phyloP scores from a whole-genome alignment of 2,329 filamentous ascomycete genomes.

The Fusarium sp. region DNA sequence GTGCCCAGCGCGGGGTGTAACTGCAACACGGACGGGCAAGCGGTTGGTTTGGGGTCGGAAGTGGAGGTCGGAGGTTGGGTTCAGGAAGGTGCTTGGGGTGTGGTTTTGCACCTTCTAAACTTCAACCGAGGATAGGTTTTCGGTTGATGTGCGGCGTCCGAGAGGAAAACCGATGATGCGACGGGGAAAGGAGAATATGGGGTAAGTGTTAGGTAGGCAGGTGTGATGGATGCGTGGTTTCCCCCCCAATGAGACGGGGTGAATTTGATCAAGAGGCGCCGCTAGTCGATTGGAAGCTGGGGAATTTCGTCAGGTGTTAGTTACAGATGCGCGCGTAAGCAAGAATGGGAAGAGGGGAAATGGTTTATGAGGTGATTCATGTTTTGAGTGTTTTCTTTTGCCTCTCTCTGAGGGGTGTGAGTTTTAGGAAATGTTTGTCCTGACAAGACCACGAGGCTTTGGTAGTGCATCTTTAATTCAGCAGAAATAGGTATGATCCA shows the following conservation, averaged over 20 bases:
- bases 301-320: constrained; percentile 29
- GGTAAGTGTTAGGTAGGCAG: constrained; percentile 8
- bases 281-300: constrained; percentile 39
- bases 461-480: background rate
- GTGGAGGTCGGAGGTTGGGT: constrained; percentile 24
- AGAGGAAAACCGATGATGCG: constrained; percentile 42
- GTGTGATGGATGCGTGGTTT: constrained; percentile 15
- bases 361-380: constrained; percentile 23
- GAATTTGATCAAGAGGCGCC: constrained; percentile 42
- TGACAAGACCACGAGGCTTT: background rate
- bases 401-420: constrained; percentile 6
- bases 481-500: background rate
- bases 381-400: constrained; percentile 18
- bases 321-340: constrained; percentile 16
- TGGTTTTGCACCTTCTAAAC: constrained; percentile 7
- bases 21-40: constrained; percentile 17
- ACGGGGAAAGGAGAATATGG: constrained; percentile 34
- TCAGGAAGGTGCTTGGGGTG: constrained; percentile 23
- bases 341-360: constrained; percentile 12
- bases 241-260: constrained; percentile 42
- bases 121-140: constrained; percentile 42
- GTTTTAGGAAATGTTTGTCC: background rate
- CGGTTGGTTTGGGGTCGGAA: constrained; percentile 29
- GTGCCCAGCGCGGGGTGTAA: constrained; percentile 14
- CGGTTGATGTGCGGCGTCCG: constrained; percentile 41